Conservation (phyloP, 805 yeast genomes). For the Yamadazyma tumulicola region DNA sequence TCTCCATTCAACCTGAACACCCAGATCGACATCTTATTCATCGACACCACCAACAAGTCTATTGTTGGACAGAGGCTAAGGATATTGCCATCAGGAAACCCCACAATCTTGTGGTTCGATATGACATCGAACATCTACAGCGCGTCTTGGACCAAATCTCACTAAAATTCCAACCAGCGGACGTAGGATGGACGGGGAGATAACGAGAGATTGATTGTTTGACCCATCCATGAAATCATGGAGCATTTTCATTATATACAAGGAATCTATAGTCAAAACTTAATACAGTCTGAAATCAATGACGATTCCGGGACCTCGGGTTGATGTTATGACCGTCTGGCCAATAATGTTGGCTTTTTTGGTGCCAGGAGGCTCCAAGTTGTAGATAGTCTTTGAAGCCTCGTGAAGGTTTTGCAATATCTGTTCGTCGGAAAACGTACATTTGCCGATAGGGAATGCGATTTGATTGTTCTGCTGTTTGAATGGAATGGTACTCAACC, state of each 20-base stretch:
- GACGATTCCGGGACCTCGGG: constrained; percentile 78
- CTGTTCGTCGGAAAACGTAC: constrained; percentile 73
- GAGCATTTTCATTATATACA: neutral
- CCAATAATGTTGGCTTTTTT: constrained; percentile 72
- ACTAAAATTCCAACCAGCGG: too few species aligned
- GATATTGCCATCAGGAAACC: constrained; percentile 34
- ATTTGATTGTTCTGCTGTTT: constrained; percentile 66
- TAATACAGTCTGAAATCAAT: constrained; percentile 37
- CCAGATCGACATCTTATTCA: constrained; percentile 46
- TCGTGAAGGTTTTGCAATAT: constrained; percentile 67
- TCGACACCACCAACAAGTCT: constrained; percentile 50
- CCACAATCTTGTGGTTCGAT: constrained; percentile 15
- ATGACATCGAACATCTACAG: constrained; percentile 1
- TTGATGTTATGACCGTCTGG: constrained; percentile 61
- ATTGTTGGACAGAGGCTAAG: constrained; percentile 51
- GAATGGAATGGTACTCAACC: constrained; percentile 70
- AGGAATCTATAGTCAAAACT: too few species aligned
- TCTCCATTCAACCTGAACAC: constrained; percentile 54
- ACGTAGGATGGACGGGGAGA: too few species aligned
- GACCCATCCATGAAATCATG: too few species aligned
- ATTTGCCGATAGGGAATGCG: constrained; percentile 70
- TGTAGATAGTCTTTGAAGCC: constrained; percentile 59
- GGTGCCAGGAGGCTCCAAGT: constrained; percentile 52
- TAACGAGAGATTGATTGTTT: too few species aligned
- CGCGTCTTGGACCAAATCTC: too few species aligned